Evolutionary conservation across 257 asterid genomes (phyloP).

Genomic region (Solanum pimpinellifolium): DNA sequence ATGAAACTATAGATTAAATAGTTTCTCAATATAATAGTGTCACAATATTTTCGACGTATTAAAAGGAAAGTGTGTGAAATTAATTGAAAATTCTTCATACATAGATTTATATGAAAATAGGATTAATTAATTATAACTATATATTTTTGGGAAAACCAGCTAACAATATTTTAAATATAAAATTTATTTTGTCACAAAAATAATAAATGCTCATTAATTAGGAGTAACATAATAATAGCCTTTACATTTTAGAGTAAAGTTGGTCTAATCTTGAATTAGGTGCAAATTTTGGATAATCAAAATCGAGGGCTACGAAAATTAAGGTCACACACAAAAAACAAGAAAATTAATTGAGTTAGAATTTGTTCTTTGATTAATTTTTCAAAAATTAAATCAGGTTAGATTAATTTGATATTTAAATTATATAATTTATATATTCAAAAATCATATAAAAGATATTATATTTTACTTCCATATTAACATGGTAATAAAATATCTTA

Average conservation of each 20-base stretch:
- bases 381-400: accelerated
- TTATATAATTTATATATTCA: background rate
- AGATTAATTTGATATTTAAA: background rate
- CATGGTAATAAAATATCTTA: background rate
- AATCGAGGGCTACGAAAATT: conserved; percentile 9
- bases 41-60: background rate
- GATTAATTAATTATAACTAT: background rate
- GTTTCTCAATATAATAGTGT: background rate
- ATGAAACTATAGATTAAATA: background rate
- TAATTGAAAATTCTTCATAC: background rate
- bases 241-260: background rate
- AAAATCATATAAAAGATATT: background rate
- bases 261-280: conserved; percentile 18
- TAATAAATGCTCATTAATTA: conserved; percentile 4
- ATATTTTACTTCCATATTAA: background rate
- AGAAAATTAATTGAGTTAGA: background rate
- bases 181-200: background rate
- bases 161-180: background rate
- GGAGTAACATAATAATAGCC: background rate
- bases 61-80: background rate
- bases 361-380: background rate
- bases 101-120: background rate
- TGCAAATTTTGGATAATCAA: conserved; percentile 17
- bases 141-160: background rate
- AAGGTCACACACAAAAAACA: background rate